Evolutionary conservation across 495 filamentous ascomycete genomes (phyloP), one percentile per base, ranked within the genome.

Genomic region (Friedmanniomyces simplex): DNA sequence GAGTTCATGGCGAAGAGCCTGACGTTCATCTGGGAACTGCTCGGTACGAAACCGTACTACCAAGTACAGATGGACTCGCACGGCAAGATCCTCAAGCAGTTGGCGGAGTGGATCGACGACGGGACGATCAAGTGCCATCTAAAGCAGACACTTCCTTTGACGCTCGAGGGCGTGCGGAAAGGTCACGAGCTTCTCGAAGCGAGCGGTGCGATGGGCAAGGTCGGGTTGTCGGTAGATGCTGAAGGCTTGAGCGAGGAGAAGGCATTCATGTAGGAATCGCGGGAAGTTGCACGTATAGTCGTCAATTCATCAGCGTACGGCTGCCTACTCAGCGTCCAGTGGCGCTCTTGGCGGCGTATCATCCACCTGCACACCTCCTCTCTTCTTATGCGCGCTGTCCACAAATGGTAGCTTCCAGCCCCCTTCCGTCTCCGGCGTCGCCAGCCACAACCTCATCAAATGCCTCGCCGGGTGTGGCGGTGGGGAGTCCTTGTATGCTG

Each of bases 331-430:
- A 5, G 83, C 86, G 76, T 88, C 84, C 57, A 87, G 68, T 6
- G 81, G 82, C 60, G 79, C 79, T 34, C 77, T 74, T 20, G 88
- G 86, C n/a, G 79, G 67, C 42, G 81, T 83, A 69, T 94, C 77
- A 71, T 94, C 81, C 14, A 95, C 89, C 71, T 93, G 89, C 48
- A 95, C 82, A 0, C 89, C 89, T 0, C 89, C 87, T 18, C 89
- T 72, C 76, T 91, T 95, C 78, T 87, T 86, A 76, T 91, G 82
- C 55, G 79, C 73, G 50, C 81, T 83, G 76, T 94, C 89, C 62
- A 79, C 79, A 69, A 89, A 91, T 14, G 88, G 88, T 69, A 94
- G 69, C 50, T 79, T 83, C 89, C 89, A 95, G 0, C 89, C 89
- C 0, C 88, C 89, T 69, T 94, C 89, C 20, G 69, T 68, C 72